Base-by-base conservation (phyloP, 1,139 yeast genomes). In the Oligophagozyma castellii region DNA sequence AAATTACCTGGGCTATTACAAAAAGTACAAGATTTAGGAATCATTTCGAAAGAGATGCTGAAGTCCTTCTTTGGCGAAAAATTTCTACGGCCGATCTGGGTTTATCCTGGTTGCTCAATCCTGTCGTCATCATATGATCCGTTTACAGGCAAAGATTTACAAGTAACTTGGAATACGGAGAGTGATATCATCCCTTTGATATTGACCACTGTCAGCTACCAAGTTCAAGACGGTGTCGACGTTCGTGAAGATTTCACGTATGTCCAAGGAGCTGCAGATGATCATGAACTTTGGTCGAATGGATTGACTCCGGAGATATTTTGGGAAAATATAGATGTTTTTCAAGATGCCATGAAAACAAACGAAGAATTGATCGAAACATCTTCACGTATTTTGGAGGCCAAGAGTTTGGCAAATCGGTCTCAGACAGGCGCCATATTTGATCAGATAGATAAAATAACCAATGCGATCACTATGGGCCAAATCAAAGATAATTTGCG, bases 251-350 rank as follows among this genome's bases (percentile, higher is more conserved):
- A 67, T 2, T 72, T 56, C 37, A 56, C 63, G 0, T 84, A 84
- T 47, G 76, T 83, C 2, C 95, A 81, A 52, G 95, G 95, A 1
- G 84, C 94, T 0, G 95, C 92, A 0, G 95, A 84, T 51, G 95
- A 84, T 44, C 94, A 84, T 48, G 95, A 84, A 44, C 58, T 76
- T 15, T 84, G 95, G 95, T 73, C 84, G 0, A 48, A 56, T 4
- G 62, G 63, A 0, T 51, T 83, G 15, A 64, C 62, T 1, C 71
- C 89, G 0, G 42, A 47, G 1, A 30, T 67, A 11, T 68, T 79
- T 32, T 83, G 94, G 93, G 35, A 50, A 1, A 46, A 65, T 30
- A 35, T 52, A 3, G 52, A 52, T 0, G 23, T 40, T 2, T 46
- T 73, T 11, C 56, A 57, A 5, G 46, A 54, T 13, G 38, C 54